Evolutionary conservation across 768 basidiomycete species (phyloP), one percentile per base, ranked within the genome.

Genomic region (Hypholoma fasciculare): DNA sequence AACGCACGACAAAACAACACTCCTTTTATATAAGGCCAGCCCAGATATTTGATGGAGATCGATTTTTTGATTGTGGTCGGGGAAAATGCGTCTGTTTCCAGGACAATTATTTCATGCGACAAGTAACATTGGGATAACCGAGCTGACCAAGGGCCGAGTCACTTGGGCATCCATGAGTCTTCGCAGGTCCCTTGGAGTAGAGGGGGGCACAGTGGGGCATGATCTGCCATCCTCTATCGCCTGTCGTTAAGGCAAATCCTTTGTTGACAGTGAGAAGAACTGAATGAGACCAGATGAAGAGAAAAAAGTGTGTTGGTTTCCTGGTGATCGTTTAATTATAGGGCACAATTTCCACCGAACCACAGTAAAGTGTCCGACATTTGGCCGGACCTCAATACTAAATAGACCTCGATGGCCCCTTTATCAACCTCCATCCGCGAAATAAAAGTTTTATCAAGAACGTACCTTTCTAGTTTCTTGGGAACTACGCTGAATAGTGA

Each of bases 101-200:
- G 49, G 63, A 53, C 63, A 56, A 65, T 61, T 49, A 59, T 52
- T 59, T 48, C 53, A 23, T 49, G 39, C 58, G 40, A 60, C 34
- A 30, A 27, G 23, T 23, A 23, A 1, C 23, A 23, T 11, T 16
- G 27, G 27, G 23, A 42, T 42, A 55, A 52, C 43, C 42, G 49
- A 48, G 34, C 30, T 55, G 26, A 56, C 50, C 54, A 44, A 17
- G 19, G n/a, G 27, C 30, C 30, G 20, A 20, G 37, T 17, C n/a
- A 36, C 5, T 19, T 9, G 49, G 27, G 26, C 26, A 13, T 4
- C 27, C 1, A 16, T 51, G 19, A 37, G 49, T 50, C 36, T 27
- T 7, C 20, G 38, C 20, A 39, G 2, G 52, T 52, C 38, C 52
- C 30, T 52, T 7, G 39, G 39, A 42, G 40, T n/a, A 30, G 23